phyloP scores from a whole-genome alignment of 2,329 filamentous ascomycete genomes.

The Nothophoma quercina region DNA sequence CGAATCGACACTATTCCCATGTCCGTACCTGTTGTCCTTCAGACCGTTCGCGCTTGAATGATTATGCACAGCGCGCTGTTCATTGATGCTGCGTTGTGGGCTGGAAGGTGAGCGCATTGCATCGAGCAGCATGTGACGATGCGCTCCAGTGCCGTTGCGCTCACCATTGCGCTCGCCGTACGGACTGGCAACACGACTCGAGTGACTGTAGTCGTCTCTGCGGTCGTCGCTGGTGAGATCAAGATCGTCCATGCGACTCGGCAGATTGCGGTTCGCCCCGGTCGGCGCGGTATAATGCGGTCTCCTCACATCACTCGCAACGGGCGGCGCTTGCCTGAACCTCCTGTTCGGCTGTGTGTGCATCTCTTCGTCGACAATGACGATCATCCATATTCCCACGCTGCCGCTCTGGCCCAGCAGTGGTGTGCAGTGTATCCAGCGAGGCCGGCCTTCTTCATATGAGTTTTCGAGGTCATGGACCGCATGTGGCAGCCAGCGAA shows the following conservation, averaged over 20 bases:
- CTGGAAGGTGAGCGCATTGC: conserved; percentile 5
- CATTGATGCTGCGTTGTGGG: neutral
- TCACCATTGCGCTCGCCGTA: conserved; percentile 3
- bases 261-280: conserved; percentile 1
- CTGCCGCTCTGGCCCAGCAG: conserved; percentile 70
- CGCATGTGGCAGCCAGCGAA: conserved; percentile 67
- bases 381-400: conserved; percentile 81
- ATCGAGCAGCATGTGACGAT: conserved; percentile 9
- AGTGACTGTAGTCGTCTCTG: conserved; percentile 1
- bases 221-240: conserved; percentile 4
- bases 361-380: conserved; percentile 69
- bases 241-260: conserved; percentile 14
- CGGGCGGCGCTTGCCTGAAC: conserved; percentile 43
- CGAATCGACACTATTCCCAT: conserved; percentile 9
- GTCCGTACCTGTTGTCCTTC: neutral
- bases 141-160: conserved; percentile 2
- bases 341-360: conserved; percentile 25
- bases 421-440: conserved; percentile 82
- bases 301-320: conserved; percentile 36
- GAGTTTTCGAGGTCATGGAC: conserved; percentile 51
- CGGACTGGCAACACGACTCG: conserved; percentile 2
- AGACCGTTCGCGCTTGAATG: conserved; percentile 1
- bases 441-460: conserved; percentile 65
- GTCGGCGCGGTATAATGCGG: conserved; percentile 6
- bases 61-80: neutral